Percentiles rank a stretch among this genome's conserved stretches.
These are phyloP conservation scores for Colletotrichum endophyticum DNA, from an alignment of 2,329 filamentous ascomycete genomes.

Conservation along the genomic window DNA sequence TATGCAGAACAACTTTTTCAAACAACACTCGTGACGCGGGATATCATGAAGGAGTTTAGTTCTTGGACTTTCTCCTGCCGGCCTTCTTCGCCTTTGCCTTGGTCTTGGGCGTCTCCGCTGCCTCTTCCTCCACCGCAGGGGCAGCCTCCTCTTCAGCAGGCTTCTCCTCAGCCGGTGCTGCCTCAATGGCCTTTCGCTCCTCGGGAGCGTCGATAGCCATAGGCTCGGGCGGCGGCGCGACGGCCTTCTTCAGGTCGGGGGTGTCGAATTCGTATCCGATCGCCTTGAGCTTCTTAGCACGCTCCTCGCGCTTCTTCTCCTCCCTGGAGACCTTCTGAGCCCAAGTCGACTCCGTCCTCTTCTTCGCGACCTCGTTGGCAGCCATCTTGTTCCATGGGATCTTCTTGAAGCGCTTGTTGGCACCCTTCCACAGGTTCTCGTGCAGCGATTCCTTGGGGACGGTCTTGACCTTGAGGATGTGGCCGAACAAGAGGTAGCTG, in stretches of 20 bases:
- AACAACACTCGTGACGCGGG: background rate
- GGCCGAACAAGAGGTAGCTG: constrained; percentile 94
- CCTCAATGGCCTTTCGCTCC: constrained; percentile 37
- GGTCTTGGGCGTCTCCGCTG: constrained; percentile 27
- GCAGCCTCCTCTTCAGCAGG: constrained; percentile 33
- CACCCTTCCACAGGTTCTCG: constrained; percentile 84
- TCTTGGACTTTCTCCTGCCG: constrained; percentile 38
- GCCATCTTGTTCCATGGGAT: constrained; percentile 79
- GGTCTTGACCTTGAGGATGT: constrained; percentile 87
- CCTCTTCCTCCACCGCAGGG: constrained; percentile 29
- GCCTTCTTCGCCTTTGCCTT: constrained; percentile 36
- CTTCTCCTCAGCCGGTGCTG: constrained; percentile 38
- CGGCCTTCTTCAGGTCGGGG: constrained; percentile 68
- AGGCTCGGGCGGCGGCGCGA: constrained; percentile 41
- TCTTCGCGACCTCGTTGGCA: constrained; percentile 74
- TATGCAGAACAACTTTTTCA: background rate
- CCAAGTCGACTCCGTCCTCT: constrained; percentile 79
- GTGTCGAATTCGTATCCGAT: constrained; percentile 85
- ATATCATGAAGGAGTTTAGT: constrained; percentile 30
- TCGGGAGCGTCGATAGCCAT: constrained; percentile 34
- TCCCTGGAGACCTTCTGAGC: constrained; percentile 75
- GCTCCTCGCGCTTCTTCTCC: constrained; percentile 69
- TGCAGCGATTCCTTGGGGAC: constrained; percentile 81
- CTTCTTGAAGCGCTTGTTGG: constrained; percentile 87
- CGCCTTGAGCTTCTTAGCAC: constrained; percentile 76